Conservation (phyloP, 495 filamentous ascomycete species). For the Penicillium manginii region DNA sequence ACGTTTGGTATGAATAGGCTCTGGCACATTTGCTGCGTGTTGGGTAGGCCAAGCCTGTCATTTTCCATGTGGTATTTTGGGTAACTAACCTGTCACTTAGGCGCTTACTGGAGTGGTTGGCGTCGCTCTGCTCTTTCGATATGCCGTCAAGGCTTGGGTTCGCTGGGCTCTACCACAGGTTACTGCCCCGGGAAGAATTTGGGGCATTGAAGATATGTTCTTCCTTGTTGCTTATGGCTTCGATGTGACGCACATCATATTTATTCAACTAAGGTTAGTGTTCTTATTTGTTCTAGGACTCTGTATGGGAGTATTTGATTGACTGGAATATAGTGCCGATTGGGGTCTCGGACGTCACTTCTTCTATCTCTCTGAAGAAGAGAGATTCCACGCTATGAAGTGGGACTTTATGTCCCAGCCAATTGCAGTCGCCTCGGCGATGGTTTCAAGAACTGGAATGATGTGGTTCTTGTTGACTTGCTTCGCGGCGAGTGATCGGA, state of each 20-base stretch:
- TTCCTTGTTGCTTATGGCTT: conserved; percentile 35
- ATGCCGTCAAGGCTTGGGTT: conserved; percentile 39
- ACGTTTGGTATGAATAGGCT: conserved; percentile 20
- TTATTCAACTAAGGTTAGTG: conserved; percentile 37
- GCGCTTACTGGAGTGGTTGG: conserved; percentile 36
- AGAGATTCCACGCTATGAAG: conserved; percentile 32
- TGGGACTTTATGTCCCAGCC: conserved; percentile 41
- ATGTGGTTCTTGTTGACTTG: conserved; percentile 45
- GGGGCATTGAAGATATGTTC: conserved; percentile 42
- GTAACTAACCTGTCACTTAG: conserved; percentile 15
- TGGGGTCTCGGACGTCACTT: conserved; percentile 41
- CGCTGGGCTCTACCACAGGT: conserved; percentile 40
- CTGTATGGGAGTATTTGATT: neutral
- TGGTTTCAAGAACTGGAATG: conserved; percentile 45
- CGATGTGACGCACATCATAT: conserved; percentile 37
- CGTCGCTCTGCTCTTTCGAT: conserved; percentile 35
- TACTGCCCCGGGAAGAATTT: conserved; percentile 35
- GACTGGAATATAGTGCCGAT: conserved; percentile 15
- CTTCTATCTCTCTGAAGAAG: conserved; percentile 25
- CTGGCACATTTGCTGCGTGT: conserved; percentile 31
- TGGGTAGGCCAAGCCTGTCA: conserved; percentile 28
- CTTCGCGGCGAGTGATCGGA: conserved; percentile 36
- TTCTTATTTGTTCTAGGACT: neutral
- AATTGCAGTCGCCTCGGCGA: conserved; percentile 49
- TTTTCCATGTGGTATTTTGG: neutral